A percentile compares a stretch with the other conserved stretches of the same genome.
These are phyloP conservation scores for Pisolithus tinctorius DNA, from an alignment of 768 basidiomycete species.

Conservation along the genomic window DNA sequence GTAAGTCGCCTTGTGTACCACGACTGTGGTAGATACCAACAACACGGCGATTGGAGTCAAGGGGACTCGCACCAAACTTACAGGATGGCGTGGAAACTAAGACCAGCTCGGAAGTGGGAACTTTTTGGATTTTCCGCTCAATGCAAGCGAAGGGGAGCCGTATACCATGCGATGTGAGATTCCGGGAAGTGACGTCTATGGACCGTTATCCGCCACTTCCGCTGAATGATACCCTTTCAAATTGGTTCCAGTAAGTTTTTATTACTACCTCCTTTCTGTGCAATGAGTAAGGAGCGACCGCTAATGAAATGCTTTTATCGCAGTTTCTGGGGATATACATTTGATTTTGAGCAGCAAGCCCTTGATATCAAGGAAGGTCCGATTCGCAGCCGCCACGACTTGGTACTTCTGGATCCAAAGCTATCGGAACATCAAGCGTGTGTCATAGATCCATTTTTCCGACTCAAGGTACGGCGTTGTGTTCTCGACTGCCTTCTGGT, in stretches of 20 bases:
- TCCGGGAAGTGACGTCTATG: constrained; percentile 10
- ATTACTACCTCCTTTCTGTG: constrained; percentile 1
- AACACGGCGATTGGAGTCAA: constrained; percentile 26
- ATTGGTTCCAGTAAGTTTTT: constrained; percentile 39
- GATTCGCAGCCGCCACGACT: constrained; percentile 18
- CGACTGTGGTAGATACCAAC: not conserved
- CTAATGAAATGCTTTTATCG: not conserved
- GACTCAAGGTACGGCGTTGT: constrained; percentile 25
- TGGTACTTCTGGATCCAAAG: not conserved
- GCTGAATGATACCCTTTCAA: constrained; percentile 20
- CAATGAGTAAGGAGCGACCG: not conserved
- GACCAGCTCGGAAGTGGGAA: constrained; percentile 5
- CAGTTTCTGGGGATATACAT: constrained; percentile 42
- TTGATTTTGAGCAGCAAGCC: constrained; percentile 26
- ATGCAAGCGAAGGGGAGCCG: constrained; percentile 1
- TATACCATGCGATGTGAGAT: constrained; percentile 28
- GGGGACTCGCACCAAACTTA: constrained; percentile 44
- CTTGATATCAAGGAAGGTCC: constrained; percentile 39
- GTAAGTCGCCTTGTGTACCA: constrained; percentile 24
- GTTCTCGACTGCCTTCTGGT: not conserved
- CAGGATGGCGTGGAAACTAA: constrained; percentile 31
- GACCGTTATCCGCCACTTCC: constrained; percentile 6
- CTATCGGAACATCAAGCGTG: constrained; percentile 8
- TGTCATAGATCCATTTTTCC: constrained; percentile 38
- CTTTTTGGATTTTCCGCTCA: constrained; percentile 29